phyloP scores from a whole-genome alignment of 129 eudicot genomes.

The Chrysanthemum makinoi region DNA sequence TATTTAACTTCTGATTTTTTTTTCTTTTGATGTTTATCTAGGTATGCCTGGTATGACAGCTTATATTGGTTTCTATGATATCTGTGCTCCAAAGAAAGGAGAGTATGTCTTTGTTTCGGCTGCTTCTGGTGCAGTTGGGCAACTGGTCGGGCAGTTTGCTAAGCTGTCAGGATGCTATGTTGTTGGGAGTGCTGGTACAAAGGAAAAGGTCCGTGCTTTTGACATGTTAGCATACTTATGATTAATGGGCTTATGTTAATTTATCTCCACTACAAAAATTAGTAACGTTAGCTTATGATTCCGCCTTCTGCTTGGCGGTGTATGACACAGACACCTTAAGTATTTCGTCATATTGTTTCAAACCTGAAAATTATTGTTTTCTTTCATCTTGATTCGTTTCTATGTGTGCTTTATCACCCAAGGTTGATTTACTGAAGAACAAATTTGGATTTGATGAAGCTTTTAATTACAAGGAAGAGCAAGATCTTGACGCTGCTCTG shows the following conservation, averaged over 20 bases:
- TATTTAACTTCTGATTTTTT: background rate
- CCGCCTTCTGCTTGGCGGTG: too few species aligned
- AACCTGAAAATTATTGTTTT: too few species aligned
- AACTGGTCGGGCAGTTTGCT: slow-evolving; percentile 69
- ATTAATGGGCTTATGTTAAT: background rate
- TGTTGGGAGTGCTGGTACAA: slow-evolving; percentile 69
- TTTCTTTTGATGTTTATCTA: slow-evolving; percentile 7
- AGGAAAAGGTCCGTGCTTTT: slow-evolving; percentile 45
- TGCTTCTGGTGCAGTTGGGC: slow-evolving; percentile 79
- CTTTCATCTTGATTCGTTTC: too few species aligned
- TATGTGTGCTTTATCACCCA: background rate
- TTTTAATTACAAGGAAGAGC: background rate
- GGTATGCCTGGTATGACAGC: slow-evolving; percentile 78
- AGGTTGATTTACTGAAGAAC: background rate
- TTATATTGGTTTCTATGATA: slow-evolving; percentile 52
- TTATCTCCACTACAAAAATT: background rate
- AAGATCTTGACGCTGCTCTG: background rate
- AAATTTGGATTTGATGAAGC: background rate
- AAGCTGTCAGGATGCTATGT: slow-evolving; percentile 61
- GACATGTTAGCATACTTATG: background rate
- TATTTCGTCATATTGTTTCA: too few species aligned
- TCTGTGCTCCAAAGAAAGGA: slow-evolving; percentile 50
- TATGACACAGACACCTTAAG: too few species aligned
- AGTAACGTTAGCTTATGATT: too few species aligned
- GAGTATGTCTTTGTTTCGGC: slow-evolving; percentile 59